phyloP scores from a whole-genome alignment of 75 land plant genomes.

The Isoetes taiwanensis region DNA sequence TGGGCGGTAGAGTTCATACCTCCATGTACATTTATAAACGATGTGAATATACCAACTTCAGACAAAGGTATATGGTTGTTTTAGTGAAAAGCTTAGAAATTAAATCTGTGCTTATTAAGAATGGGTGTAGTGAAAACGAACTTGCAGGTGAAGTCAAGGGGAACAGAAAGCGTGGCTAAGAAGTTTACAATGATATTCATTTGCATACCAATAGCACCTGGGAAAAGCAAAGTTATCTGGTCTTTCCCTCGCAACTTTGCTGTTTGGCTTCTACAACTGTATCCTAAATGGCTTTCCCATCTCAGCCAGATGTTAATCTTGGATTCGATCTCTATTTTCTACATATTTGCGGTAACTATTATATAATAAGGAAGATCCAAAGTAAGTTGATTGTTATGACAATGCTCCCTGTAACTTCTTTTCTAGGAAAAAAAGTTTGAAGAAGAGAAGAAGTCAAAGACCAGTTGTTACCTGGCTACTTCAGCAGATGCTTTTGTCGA shows the following conservation, averaged over 20 bases:
- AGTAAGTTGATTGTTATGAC: not conserved
- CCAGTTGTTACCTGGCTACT: constrained; percentile 59
- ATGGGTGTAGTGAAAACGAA: no score
- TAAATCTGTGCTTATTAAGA: no score
- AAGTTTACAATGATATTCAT: constrained; percentile 29
- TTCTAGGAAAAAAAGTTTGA: constrained; percentile 47
- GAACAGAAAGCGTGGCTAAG: constrained; percentile 4
- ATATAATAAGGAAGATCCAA: not conserved
- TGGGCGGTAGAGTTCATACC: constrained; percentile 29
- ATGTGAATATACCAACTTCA: not conserved
- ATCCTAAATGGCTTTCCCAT: constrained; percentile 69
- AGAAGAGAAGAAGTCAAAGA: constrained; percentile 35
- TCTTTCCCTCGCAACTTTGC: constrained; percentile 58
- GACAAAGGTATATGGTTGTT: not conserved
- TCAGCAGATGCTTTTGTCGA: constrained; percentile 62
- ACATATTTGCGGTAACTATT: constrained; percentile 49
- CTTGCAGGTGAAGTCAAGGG: not conserved
- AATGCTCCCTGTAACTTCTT: not conserved
- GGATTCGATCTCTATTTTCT: constrained; percentile 78
- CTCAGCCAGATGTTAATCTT: constrained; percentile 56
- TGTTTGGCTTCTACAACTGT: constrained; percentile 25
- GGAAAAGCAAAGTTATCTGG: constrained; percentile 66
- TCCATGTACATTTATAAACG: constrained; percentile 28
- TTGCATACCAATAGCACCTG: constrained; percentile 69
- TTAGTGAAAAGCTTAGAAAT: no score